Conservation (phyloP, 1,284 basidiomycete species). For the Vanrija pseudolonga region DNA sequence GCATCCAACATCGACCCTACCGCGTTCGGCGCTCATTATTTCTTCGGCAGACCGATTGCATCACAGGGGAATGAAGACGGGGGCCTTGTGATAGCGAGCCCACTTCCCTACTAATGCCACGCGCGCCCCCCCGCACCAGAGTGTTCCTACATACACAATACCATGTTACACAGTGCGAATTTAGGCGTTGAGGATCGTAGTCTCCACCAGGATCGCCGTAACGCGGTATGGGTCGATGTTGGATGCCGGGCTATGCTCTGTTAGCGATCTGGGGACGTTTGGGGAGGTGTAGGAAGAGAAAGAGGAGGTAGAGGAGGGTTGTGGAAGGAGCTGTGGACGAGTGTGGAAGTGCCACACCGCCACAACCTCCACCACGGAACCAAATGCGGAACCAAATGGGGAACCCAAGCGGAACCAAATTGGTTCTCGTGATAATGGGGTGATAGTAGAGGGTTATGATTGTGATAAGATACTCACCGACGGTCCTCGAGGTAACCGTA, state of each 20-base stretch:
- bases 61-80: no score
- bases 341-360: not conserved
- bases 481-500: conserved; percentile 96
- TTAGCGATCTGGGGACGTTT: not conserved
- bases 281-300: not conserved
- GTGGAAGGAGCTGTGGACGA: not conserved
- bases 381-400: not conserved
- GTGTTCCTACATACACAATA: conserved; percentile 8
- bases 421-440: no score
- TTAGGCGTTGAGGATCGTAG: conserved; percentile 56
- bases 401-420: no score
- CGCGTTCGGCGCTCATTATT: conserved; percentile 73
- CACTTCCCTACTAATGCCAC: not conserved
- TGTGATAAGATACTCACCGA: conserved; percentile 7
- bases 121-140: not conserved
- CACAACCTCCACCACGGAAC: not conserved
- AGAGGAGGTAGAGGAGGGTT: not conserved
- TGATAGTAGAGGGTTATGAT: no score
- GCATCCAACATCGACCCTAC: conserved; percentile 97
- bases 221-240: conserved; percentile 94
- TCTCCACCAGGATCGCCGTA: conserved; percentile 84
- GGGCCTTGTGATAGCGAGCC: no score
- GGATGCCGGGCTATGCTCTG: conserved; percentile 75
- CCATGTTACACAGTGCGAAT: not conserved
- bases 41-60: no score